Evolutionary conservation across 2,329 filamentous ascomycete genomes (phyloP), one percentile per base, ranked within the genome.

Genomic region (Clarireedia monteithiana): DNA sequence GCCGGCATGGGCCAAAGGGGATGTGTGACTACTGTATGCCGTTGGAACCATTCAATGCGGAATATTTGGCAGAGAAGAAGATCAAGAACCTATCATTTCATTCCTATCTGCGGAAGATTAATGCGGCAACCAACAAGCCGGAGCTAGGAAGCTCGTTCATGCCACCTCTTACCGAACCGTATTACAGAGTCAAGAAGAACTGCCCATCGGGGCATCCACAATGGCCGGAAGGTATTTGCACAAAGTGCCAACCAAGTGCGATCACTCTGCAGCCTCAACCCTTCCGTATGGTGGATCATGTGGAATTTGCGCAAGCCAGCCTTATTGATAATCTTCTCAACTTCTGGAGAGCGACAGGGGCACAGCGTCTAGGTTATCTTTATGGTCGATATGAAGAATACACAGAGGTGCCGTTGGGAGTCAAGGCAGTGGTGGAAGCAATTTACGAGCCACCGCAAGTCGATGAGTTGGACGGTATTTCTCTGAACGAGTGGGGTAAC

Each of bases 1-100:
- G 94, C 75, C 86, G 89, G 60, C 94, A 99, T 70, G 92, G 92
- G 1, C 85, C 88, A 51, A 97, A 96, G 73, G 94, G 94, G 70
- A 99, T 99, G 94, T 99, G 94, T 72, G 94, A 99, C 73, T 95
- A 96, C 73, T 99, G 94, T 75, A 95, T 95, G 83, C 95, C 95
- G 0, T 75, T 97, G 50, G 94, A 99, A 68, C 94, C 94, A 0
- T 99, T 95, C 72, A 86, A 95, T 67, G 72, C 86, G n/a, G 84
- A 84, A 55, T 96, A 96, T 66, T 80, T 99, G 17, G 82, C 83
- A 30, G 92, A 99, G 65, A 95, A 92, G 78, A 96, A 96, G 79
- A 96, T 99, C 79, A 99, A 99, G 72, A 95, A 99, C 72, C 79
- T 94, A 27, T 97, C 94, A 0, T 96, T 97, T 74, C 94, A 99